phyloP scores from a whole-genome alignment of 148 eudicot species.

The Persicaria tinctoria region DNA sequence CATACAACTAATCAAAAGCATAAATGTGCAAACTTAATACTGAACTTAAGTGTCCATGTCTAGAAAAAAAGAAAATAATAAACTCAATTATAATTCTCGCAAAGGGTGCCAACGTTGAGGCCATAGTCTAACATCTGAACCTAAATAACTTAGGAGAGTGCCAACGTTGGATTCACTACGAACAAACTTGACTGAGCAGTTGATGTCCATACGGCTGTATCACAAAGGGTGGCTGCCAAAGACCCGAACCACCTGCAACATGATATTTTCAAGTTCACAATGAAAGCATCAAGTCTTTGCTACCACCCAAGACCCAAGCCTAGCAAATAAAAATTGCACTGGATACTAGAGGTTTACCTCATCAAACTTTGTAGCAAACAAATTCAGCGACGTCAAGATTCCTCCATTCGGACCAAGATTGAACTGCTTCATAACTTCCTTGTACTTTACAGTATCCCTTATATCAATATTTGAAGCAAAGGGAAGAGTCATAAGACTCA shows the following conservation, averaged over 20 bases:
- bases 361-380: conserved; percentile 89
- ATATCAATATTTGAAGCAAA: conserved; percentile 91
- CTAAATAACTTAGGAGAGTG: too few species aligned
- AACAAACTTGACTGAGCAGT: too few species aligned
- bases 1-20: too few species aligned
- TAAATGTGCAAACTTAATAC: too few species aligned
- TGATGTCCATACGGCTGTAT: too few species aligned
- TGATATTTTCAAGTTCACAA: neutral
- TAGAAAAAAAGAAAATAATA: too few species aligned
- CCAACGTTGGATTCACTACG: too few species aligned
- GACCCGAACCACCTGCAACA: conserved; percentile 64
- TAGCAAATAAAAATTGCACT: neutral
- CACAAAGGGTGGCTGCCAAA: too few species aligned
- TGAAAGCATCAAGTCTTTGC: neutral
- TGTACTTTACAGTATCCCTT: conserved; percentile 81
- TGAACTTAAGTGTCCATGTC: too few species aligned
- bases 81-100: too few species aligned
- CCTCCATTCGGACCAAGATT: conserved; percentile 96
- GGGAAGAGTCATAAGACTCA: conserved; percentile 83
- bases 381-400: conserved; percentile 75
- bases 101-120: too few species aligned
- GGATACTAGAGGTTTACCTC: conserved; percentile 41
- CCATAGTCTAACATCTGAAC: too few species aligned
- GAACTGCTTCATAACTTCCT: conserved; percentile 96
- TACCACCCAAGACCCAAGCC: neutral